Conservation (phyloP, 768 basidiomycete genomes). For the Chalciporus piperatus region DNA sequence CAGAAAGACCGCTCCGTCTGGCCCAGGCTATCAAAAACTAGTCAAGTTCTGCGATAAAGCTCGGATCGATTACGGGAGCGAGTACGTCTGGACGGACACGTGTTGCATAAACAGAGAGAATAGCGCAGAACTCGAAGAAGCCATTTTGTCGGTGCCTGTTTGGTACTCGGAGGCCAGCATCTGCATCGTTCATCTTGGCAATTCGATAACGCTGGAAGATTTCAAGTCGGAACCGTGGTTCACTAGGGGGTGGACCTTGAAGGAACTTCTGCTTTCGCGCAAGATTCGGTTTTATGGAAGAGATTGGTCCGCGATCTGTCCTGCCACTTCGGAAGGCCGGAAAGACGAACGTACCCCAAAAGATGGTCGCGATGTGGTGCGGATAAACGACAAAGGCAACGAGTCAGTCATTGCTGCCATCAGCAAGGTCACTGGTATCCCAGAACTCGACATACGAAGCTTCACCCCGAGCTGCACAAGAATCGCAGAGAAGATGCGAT, state of each 20-base stretch:
- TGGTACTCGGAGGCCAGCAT: slow-evolving; percentile 25
- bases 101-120: slow-evolving; percentile 29
- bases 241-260: slow-evolving; percentile 21
- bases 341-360: slow-evolving; percentile 10
- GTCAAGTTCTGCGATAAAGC: slow-evolving; percentile 28
- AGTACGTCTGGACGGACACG: slow-evolving; percentile 29
- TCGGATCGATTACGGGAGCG: slow-evolving; percentile 19
- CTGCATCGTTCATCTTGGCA: slow-evolving; percentile 23
- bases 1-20: slow-evolving; percentile 13
- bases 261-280: slow-evolving; percentile 22
- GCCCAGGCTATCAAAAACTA: slow-evolving; percentile 26
- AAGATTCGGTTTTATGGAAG: slow-evolving; percentile 25
- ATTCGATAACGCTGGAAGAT: slow-evolving; percentile 22
- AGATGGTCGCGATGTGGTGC: slow-evolving; percentile 13
- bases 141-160: slow-evolving; percentile 20
- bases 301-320: slow-evolving; percentile 23
- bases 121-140: slow-evolving; percentile 27
- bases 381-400: slow-evolving; percentile 24
- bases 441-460: slow-evolving; percentile 18
- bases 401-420: slow-evolving; percentile 14
- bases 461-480: slow-evolving; percentile 19
- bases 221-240: slow-evolving; percentile 24
- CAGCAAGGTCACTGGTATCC: slow-evolving; percentile 19
- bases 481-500: slow-evolving; percentile 24
- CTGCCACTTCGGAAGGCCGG: slow-evolving; percentile 11